Evolutionary conservation across 208 protist genomes (phyloP), one percentile per base, ranked within the genome.

Genomic region (Strigomonas galati): DNA sequence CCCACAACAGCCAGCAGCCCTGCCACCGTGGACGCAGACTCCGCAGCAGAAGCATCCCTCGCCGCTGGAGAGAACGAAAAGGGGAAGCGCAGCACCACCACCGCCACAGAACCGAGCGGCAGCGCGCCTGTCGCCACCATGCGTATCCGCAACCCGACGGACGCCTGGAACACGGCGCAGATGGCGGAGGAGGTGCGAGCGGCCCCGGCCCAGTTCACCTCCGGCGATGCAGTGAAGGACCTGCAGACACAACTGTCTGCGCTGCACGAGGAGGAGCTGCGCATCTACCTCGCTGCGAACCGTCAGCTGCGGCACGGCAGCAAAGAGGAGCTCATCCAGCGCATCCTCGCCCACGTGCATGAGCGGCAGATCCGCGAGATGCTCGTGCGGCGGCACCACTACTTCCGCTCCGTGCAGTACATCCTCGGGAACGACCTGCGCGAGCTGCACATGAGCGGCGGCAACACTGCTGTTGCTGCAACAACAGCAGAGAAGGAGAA

Each of bases 231-330:
- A 2, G 76, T 74, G 12, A 60, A 44, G n/a, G 64, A 76, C 7
- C 81, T 95, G 15, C 60, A 66, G 40, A 56, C 53, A 0, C 70
- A 73, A 43, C 73, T 97, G 46, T 26, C 74, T 10, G 66, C 69
- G 1, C 67, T 97, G 52, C 78, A 95, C 63, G 88, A 92, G 52
- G 86, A 96, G 74, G 90, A 97, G 73, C 78, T 97, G 35, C 87
- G 87, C 30, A 95, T 97, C 56, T 97, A 92, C 67, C 79, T 96
- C 31, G 63, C 90, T 2, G 79, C 78, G 0, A 77, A 95, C 68
- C 81, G 87, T 9, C 90, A 97, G 69, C 74, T 93, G 26, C 84
- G 91, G 0, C 89, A 94, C 64, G 91, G 91, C n/a, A 78, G 52
- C 17, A 89, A 91, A 37, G 69, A 51, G 23, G 68, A 82, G 59